A percentile compares a stretch with the other conserved stretches of the same genome.
Conservation (phyloP, 1,139 yeast genomes). For the Pneumocystis carinii region DNA sequence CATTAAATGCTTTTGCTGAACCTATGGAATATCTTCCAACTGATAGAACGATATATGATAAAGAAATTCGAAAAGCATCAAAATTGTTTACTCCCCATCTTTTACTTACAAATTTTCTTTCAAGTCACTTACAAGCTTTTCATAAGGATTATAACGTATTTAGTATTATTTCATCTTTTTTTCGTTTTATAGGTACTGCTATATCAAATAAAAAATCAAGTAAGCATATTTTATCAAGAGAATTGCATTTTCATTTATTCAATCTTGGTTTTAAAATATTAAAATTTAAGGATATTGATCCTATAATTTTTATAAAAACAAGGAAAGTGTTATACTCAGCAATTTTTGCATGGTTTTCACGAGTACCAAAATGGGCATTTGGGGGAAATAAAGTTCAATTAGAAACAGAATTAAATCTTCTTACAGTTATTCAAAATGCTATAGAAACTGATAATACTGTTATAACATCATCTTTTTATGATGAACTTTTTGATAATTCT, state of each 20-base stretch:
- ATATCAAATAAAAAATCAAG: constrained; percentile 24
- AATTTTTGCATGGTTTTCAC: constrained; percentile 64
- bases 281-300: constrained; percentile 10
- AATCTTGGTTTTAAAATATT: constrained; percentile 42
- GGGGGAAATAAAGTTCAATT: constrained; percentile 68
- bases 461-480: constrained; percentile 5
- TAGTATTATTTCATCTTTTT: constrained; percentile 2
- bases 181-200: constrained; percentile 3
- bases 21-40: constrained; percentile 87
- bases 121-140: constrained; percentile 66
- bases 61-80: constrained; percentile 27
- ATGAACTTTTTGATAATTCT: background rate
- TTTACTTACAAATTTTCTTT: constrained; percentile 49
- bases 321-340: constrained; percentile 27
- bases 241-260: constrained; percentile 59
- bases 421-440: constrained; percentile 36
- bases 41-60: constrained; percentile 38
- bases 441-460: constrained; percentile 21
- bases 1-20: constrained; percentile 45
- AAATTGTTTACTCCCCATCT: constrained; percentile 59
- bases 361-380: constrained; percentile 54
- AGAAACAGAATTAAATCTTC: constrained; percentile 49
- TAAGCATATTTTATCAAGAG: constrained; percentile 66
- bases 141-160: constrained; percentile 1
- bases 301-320: background rate